Conservation (phyloP, 75 land plant genomes). For the Ceratopteris richardii region DNA sequence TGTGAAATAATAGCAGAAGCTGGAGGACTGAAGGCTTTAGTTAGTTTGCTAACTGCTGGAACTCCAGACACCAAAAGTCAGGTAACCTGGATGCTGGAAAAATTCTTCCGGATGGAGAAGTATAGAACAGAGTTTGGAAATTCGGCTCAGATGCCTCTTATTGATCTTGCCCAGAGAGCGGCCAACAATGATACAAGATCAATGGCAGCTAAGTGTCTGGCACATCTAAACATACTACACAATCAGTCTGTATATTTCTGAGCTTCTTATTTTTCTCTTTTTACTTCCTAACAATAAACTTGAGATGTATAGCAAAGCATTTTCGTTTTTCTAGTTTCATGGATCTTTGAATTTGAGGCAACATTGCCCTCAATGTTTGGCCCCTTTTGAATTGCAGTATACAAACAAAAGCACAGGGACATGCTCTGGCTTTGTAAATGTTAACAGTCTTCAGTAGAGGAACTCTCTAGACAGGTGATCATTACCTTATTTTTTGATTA, state of each 20-base stretch:
- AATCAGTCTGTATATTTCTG: conserved; percentile 60
- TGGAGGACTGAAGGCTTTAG: conserved; percentile 35
- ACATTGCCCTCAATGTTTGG: too few relatives aligned
- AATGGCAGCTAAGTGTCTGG: conserved; percentile 51
- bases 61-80: conserved; percentile 32
- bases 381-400: too few relatives aligned
- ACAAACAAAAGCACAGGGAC: too few relatives aligned
- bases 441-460: too few relatives aligned
- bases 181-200: conserved; percentile 32
- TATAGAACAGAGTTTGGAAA: conserved; percentile 37
- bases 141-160: conserved; percentile 54
- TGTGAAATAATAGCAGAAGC: conserved; percentile 43
- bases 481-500: too few relatives aligned
- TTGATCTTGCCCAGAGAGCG: conserved; percentile 56
- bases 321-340: too few relatives aligned
- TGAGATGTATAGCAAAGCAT: too few relatives aligned
- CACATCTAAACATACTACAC: conserved; percentile 58
- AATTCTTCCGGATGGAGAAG: conserved; percentile 47
- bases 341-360: too few relatives aligned
- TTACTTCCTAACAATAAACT: too few relatives aligned
- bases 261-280: too few relatives aligned
- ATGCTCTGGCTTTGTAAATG: too few relatives aligned
- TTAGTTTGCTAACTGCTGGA: conserved; percentile 40
- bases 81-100: conserved; percentile 41
- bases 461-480: too few relatives aligned